Evolutionary conservation across 257 asterid genomes (phyloP), one percentile per base, ranked within the genome.

Genomic region (Coffea eugenioides): DNA sequence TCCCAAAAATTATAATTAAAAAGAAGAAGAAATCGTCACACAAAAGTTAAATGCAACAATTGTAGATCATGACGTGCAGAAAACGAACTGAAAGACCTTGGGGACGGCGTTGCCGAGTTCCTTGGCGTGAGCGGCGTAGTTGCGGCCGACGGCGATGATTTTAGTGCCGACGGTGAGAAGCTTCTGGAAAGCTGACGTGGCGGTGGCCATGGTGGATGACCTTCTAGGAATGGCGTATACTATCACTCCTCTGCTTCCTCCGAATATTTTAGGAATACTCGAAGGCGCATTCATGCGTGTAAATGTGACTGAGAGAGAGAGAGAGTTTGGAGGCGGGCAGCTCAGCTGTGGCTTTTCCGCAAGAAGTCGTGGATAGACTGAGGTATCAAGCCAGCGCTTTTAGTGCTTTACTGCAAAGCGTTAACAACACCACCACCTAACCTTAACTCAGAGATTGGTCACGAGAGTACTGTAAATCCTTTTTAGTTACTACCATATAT

Each of bases 101-200:
- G 99, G 98, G 49, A 93, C 91, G 77, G 98, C 93, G 88, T 95
- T 93, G 61, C 98, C 97, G 79, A 95, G 96, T 78, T 95, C 99
- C 49, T 91, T 95, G 45, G 98, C 98, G 88, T 95, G 97, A 69
- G 97, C 98, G 57, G 95, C 99, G 90, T 95, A 95, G 87, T 95
- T 95, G 49, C 99, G 97, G 73, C 99, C 98, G 79, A 95, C 99
- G 86, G 85, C 97, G 83, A 95, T 85, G 89, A 95, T 92, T 77
- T 95, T 95, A 75, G 98, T 93, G 78, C 97, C 96, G 74, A 83
- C 89, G 62, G 83, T 77, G 27, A 95, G 81, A 78, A 95, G 97
- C 81, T 95, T 93, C 87, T 88, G 90, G 80, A 75, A 84, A 45
- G 92, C 91, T 69, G 91, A 79, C n/a, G 92, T 75, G 80, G 97